phyloP scores from a whole-genome alignment of 305 asterid genomes.

The Fraxinus baroniana region DNA sequence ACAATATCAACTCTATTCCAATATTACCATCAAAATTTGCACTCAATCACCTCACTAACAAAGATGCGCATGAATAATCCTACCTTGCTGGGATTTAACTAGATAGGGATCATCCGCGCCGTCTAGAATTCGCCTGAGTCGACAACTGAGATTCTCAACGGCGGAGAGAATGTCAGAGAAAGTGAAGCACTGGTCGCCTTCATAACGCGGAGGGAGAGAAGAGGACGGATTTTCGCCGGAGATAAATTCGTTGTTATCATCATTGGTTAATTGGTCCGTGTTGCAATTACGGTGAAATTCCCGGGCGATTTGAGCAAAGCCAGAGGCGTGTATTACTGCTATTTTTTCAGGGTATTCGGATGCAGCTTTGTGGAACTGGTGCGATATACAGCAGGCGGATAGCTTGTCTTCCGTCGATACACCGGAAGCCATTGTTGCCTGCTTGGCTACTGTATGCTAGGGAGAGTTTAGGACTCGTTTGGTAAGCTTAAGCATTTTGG shows the following conservation, averaged over 20 bases:
- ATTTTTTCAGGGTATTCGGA: constrained; percentile 50
- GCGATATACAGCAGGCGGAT: constrained; percentile 72
- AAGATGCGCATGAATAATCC: neutral
- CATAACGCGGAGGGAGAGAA: constrained; percentile 30
- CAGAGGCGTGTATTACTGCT: constrained; percentile 75
- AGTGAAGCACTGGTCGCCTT: constrained; percentile 48
- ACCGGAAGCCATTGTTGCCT: constrained; percentile 25
- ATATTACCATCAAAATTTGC: neutral
- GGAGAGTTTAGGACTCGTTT: neutral
- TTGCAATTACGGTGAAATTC: constrained; percentile 25
- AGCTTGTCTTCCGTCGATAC: constrained; percentile 25
- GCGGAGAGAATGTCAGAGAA: constrained; percentile 39
- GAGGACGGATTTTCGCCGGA: constrained; percentile 11
- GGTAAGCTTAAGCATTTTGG: neutral
- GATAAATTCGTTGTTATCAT: constrained; percentile 17
- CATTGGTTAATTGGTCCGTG: neutral
- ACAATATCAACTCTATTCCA: neutral
- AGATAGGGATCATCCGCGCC: constrained; percentile 51
- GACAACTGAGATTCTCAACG: constrained; percentile 40
- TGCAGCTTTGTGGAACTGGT: constrained; percentile 61
- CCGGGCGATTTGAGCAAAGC: constrained; percentile 45
- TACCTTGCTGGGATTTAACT: constrained; percentile 48
- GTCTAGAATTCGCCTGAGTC: constrained; percentile 50
- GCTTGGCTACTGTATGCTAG: neutral
- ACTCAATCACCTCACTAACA: neutral